Conservation (phyloP, 179 eudicot genomes). For the Spinacia oleracea region DNA sequence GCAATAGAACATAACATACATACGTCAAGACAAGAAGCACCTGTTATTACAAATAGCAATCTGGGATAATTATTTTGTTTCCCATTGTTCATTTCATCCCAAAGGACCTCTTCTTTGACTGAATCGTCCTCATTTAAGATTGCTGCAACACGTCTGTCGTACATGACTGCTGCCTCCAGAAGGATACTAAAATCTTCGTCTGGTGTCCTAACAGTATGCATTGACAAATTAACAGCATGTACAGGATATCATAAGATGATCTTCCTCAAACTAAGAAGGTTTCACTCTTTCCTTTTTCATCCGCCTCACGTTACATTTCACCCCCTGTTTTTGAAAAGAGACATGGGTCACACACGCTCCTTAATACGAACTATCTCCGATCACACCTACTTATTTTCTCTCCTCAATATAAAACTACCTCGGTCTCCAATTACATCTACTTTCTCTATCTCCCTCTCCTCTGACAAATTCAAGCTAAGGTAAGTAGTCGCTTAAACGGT, state of each 20-base stretch:
- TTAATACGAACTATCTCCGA: too few relatives aligned
- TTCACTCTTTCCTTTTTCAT: background rate
- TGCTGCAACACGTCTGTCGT: conserved; percentile 96
- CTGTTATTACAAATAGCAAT: conserved; percentile 86
- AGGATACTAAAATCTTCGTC: conserved; percentile 96
- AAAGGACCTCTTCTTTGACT: conserved; percentile 50
- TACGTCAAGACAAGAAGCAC: conserved; percentile 35
- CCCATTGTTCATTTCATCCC: conserved; percentile 63
- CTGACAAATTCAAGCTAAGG: too few relatives aligned
- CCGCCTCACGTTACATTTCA: background rate
- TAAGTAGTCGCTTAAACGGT: too few relatives aligned
- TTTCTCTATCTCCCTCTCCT: too few relatives aligned
- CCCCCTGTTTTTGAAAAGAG: background rate
- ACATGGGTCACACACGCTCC: too few relatives aligned
- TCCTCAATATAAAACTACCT: too few relatives aligned
- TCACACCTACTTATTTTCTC: too few relatives aligned
- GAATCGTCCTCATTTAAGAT: conserved; percentile 76
- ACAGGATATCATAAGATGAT: background rate
- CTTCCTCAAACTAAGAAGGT: background rate
- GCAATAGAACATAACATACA: conserved; percentile 4
- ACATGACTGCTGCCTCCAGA: conserved; percentile 96
- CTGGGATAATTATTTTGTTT: conserved; percentile 66
- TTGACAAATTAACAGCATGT: conserved; percentile 2
- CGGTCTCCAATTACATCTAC: too few relatives aligned
- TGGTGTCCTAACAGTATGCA: conserved; percentile 69